Evolutionary conservation across 148 eudicot species (phyloP).

Genomic region (Heliosperma pusillum): DNA sequence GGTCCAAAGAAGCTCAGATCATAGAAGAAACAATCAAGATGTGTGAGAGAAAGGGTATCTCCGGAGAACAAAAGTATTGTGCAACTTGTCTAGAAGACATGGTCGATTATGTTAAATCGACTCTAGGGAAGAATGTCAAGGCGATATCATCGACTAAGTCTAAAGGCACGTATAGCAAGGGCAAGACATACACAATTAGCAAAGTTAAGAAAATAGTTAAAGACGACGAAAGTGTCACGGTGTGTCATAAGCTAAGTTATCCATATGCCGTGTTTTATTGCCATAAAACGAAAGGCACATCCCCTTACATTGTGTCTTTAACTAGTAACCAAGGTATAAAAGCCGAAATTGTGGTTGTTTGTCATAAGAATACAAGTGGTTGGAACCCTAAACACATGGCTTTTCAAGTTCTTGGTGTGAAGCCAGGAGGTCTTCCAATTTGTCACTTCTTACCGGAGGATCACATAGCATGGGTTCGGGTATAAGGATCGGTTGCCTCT

Average conservation of each 20-base stretch:
- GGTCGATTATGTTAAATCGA: conserved; percentile 28
- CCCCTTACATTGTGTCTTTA: conserved; percentile 40
- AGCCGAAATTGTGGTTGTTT: conserved; percentile 49
- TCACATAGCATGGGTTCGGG: conserved; percentile 33
- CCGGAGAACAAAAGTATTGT: conserved; percentile 30
- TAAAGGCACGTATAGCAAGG: not conserved
- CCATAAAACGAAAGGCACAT: conserved; percentile 42
- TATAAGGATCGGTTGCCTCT: not conserved
- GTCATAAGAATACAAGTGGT: conserved; percentile 56
- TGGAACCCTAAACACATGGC: conserved; percentile 79
- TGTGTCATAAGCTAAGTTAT: conserved; percentile 56
- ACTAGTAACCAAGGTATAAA: conserved; percentile 32
- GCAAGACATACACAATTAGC: conserved; percentile 11
- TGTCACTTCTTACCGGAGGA: conserved; percentile 73
- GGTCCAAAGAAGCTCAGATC: conserved; percentile 23
- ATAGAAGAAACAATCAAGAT: conserved; percentile 24
- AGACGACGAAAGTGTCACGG: conserved; percentile 23
- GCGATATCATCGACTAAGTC: conserved; percentile 26
- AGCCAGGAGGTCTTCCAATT: conserved; percentile 56
- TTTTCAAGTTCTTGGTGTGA: conserved; percentile 53
- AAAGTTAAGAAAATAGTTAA: conserved; percentile 5
- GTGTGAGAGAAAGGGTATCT: conserved; percentile 24
- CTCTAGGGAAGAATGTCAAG: conserved; percentile 29
- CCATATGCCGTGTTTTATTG: conserved; percentile 67
- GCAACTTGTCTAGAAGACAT: conserved; percentile 35